A percentile compares a stretch with the other conserved stretches of the same genome.
Conservation (phyloP, 1,284 basidiomycete species). For the Boletus smithii region DNA sequence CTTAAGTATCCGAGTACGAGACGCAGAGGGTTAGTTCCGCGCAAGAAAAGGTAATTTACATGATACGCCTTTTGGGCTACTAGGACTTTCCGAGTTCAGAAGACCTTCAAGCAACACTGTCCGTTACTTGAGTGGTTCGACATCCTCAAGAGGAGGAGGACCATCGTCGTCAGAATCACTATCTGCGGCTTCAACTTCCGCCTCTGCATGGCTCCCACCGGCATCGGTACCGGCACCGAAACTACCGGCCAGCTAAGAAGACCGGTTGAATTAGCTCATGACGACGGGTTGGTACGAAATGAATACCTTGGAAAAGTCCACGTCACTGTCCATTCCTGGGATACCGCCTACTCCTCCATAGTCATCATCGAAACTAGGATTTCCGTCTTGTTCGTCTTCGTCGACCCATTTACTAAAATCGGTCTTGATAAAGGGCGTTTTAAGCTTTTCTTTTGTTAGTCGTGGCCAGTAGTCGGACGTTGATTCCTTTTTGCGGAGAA, state of each 20-base stretch:
- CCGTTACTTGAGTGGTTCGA: slow-evolving; percentile 35
- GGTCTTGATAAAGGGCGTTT: slow-evolving; percentile 80
- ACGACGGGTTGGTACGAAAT: not conserved
- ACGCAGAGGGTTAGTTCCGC: no score
- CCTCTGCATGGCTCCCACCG: no score
- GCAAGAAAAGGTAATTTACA: slow-evolving; percentile 18
- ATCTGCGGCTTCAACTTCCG: slow-evolving; percentile 36
- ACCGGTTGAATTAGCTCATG: slow-evolving; percentile 10
- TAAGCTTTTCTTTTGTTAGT: slow-evolving; percentile 82
- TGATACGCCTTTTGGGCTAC: slow-evolving; percentile 6
- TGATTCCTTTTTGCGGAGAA: slow-evolving; percentile 78
- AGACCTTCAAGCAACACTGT: not conserved
- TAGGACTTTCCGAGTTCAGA: no score
- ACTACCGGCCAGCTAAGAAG: slow-evolving; percentile 25
- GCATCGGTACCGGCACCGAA: no score
- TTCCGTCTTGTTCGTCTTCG: slow-evolving; percentile 89
- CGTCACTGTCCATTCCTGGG: slow-evolving; percentile 42
- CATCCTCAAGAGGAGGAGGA: slow-evolving; percentile 74
- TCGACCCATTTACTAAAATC: slow-evolving; percentile 93
- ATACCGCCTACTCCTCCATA: slow-evolving; percentile 38
- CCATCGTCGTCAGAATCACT: slow-evolving; percentile 63
- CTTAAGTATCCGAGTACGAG: no score
- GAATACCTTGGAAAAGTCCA: slow-evolving; percentile 60
- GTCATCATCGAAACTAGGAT: slow-evolving; percentile 44
- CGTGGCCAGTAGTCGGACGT: slow-evolving; percentile 85